A percentile compares a stretch with the other conserved stretches of the same genome.
These are phyloP conservation scores for Trichoderma oligosporum DNA, from an alignment of 2,329 filamentous ascomycete genomes.

Conservation along the genomic window DNA sequence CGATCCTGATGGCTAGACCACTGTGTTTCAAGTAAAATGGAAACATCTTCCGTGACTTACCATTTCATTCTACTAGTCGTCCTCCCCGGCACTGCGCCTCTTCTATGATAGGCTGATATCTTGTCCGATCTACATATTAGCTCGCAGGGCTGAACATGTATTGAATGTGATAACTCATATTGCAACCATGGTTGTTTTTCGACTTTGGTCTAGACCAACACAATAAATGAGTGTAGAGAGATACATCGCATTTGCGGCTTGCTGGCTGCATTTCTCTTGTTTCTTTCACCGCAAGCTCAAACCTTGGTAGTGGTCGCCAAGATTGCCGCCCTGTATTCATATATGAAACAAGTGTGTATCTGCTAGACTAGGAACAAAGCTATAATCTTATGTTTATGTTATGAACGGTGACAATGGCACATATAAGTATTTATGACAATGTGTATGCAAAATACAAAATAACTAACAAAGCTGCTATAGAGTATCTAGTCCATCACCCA, in stretches of 20 bases:
- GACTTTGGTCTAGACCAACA: neutral
- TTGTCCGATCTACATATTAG: neutral
- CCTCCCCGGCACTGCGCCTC: neutral
- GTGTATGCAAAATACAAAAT: too few relatives aligned
- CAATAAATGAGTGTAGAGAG: neutral
- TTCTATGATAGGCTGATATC: neutral
- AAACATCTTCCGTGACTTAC: neutral
- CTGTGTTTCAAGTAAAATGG: neutral
- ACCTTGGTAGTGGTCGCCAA: too few relatives aligned
- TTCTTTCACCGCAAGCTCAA: neutral
- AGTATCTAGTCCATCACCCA: too few relatives aligned
- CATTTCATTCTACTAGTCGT: neutral
- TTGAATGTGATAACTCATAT: neutral
- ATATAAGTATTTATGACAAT: too few relatives aligned
- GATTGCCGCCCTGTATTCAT: too few relatives aligned
- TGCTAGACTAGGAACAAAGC: too few relatives aligned
- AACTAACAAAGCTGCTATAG: too few relatives aligned
- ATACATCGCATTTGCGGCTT: neutral
- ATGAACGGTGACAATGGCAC: too few relatives aligned
- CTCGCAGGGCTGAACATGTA: neutral
- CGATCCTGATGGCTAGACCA: too few relatives aligned
- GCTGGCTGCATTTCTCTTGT: neutral
- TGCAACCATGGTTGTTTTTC: too few relatives aligned
- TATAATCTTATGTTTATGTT: too few relatives aligned
- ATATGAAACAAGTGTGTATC: too few relatives aligned